Base-by-base conservation (phyloP, 371 early-diverging fungal species). In the Circinella minor region DNA sequence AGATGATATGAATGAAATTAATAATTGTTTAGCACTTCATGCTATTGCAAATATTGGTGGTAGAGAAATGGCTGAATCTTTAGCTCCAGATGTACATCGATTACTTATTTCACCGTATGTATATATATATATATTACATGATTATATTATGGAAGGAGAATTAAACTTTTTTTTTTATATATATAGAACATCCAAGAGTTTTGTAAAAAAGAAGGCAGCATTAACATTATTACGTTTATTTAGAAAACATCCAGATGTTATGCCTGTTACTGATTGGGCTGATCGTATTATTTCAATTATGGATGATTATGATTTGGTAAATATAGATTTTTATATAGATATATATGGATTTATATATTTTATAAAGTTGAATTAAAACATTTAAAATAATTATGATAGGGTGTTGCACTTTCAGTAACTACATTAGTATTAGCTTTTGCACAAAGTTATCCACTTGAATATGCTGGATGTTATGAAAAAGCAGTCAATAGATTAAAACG, bases 171-270 rank as follows among this genome's bases (percentile, higher is more conserved):
- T 15, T 6, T 6, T 4, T 15, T 60, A 43, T 49, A 10, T 34
- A 7, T 60, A 65, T 76, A 93, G 92, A 49, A 88, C 89, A 55
- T 90, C 91, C 49, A 86, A 87, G 71, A 89, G 88, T 68, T 96
- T 96, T 87, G 93, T 96, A 55, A 95, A 93, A 72, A 99, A 99
- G 83, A 99, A 99, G 87, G 97, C 98, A 0, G 98, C 97, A 18
- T 81, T 99, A 66, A 95, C 96, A 48, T 80, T 99, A 68, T 78
- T 98, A 63, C 90, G 96, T 36, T 78, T 99, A 61, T 92, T 90
- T 82, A 84, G 99, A 43, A 95, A 95, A 70, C 91, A 93, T 74
- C 96, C 96, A 4, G 96, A 96, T 61, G 86, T 95, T 10, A 89
- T 98, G 63, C 92, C 93, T 38, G 96, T 92, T 1, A 84, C 86